A percentile compares a stretch with the other conserved stretches of the same genome.
phyloP scores from a whole-genome alignment of 2,329 filamentous ascomycete genomes.

The Epichloe aotearoae region DNA sequence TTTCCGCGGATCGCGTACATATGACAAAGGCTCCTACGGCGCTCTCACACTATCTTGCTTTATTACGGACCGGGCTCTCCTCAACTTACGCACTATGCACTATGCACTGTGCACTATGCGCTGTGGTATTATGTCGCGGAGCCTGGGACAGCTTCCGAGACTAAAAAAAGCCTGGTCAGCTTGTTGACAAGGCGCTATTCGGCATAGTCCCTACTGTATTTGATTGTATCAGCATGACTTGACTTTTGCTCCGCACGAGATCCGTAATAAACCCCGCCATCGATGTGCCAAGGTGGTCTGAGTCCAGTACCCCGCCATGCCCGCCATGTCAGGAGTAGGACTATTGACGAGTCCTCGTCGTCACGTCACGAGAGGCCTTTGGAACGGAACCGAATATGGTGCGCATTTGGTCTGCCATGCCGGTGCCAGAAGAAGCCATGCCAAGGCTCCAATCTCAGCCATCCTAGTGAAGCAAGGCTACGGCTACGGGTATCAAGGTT shows the following conservation, averaged over 20 bases:
- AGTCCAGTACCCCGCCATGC: background rate
- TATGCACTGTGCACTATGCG: background rate
- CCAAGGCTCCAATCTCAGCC: background rate
- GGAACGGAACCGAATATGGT: too few species aligned
- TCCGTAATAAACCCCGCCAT: background rate
- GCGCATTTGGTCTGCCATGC: too few species aligned
- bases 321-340: background rate
- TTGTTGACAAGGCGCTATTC: too few species aligned
- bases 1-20: background rate
- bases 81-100: background rate
- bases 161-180: too few species aligned
- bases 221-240: background rate
- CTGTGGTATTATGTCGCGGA: too few species aligned
- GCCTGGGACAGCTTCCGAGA: too few species aligned
- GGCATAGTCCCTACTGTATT: background rate
- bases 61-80: too few species aligned
- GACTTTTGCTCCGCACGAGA: background rate
- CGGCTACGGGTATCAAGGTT: background rate
- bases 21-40: too few species aligned
- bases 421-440: background rate
- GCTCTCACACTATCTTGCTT: too few species aligned
- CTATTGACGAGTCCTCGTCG: too few species aligned
- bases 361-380: too few species aligned
- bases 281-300: background rate
- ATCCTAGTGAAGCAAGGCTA: background rate